These are phyloP conservation scores for Phlyctochytrium planicorne DNA, from an alignment of 192 early-diverging fungal genomes.

Conservation along the genomic window DNA sequence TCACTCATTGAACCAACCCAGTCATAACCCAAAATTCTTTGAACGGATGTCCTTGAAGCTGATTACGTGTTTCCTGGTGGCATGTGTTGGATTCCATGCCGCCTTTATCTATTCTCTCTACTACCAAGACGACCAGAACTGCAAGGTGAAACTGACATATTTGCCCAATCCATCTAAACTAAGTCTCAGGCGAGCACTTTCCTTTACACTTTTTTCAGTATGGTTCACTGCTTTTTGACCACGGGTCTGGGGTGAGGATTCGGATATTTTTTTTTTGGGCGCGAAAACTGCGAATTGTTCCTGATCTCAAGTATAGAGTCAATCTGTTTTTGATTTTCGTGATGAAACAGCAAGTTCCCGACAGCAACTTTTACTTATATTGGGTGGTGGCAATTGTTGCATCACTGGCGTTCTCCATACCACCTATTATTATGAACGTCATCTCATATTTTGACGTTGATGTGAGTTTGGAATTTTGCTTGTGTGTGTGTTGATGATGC, in stretches of 20 bases:
- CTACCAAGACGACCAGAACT: not conserved
- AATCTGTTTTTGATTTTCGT: not conserved
- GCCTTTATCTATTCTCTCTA: conserved; percentile 2
- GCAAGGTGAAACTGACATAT: too few relatives aligned
- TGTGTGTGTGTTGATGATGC: not conserved
- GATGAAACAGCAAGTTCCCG: not conserved
- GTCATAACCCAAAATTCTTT: not conserved
- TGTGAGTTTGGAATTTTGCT: not conserved
- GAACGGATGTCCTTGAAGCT: conserved; percentile 1
- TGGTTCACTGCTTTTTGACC: not conserved
- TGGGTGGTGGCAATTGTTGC: not conserved
- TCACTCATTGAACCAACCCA: not conserved
- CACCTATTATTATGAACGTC: not conserved
- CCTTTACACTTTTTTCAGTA: not conserved
- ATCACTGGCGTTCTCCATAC: not conserved
- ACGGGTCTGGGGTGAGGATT: conserved; percentile 1
- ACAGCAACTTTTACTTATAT: not conserved
- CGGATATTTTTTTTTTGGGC: too few relatives aligned
- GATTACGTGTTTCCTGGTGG: not conserved
- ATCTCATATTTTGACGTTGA: not conserved
- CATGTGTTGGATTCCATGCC: not conserved
- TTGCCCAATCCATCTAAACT: too few relatives aligned
- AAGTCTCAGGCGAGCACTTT: too few relatives aligned
- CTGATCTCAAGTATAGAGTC: not conserved
- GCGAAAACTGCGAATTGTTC: not conserved